Evolutionary conservation across 176 grass and related monocot genomes (phyloP), one percentile per base, ranked within the genome.

Genomic region (Lolium perenne): DNA sequence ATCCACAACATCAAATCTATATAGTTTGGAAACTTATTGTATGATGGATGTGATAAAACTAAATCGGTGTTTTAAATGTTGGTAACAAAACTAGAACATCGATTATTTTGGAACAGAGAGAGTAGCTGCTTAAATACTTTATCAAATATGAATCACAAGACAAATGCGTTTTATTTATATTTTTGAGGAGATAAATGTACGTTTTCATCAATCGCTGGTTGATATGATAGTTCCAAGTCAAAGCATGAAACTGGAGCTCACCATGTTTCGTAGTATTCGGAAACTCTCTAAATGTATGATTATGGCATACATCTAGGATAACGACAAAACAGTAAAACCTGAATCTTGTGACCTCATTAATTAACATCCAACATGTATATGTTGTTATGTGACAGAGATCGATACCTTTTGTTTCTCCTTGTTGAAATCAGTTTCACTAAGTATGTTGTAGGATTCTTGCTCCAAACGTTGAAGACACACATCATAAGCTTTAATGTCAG

Each of bases 401-500:
- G 14, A 45, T 69, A 99, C 94, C 97, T 93, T 96, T 55, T 91
- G 90, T 87, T 99, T 99, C 87, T 96, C 90, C 83, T 92, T 89
- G 21, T 81, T 79, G 75, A 99, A 99, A 54, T 94, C 89, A 35
- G 87, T 75, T 80, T 96, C 97, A 21, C 88, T 99, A 50, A 99
- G 94, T 79, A 94, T 15, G 38, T 83, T 89, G 65, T 85, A 92
- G 21, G 87, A 87, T 83, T 99, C 94, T 61, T 86, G 76, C 60
- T 94, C 90, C 84, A 91, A 88, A 40, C 80, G 75, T 79, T 94
- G 90, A 69, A 97, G 89, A 80, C 89, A 97, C 13, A 91, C 61
- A 84, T 99, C 97, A 79, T 99, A 99, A 63, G 92, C 89, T 92
- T 97, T 94, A 82, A 94, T 97, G 43, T 99, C 94, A 73, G 82